Conservation (phyloP, 805 yeast genomes). For the Candida vaughaniae region DNA sequence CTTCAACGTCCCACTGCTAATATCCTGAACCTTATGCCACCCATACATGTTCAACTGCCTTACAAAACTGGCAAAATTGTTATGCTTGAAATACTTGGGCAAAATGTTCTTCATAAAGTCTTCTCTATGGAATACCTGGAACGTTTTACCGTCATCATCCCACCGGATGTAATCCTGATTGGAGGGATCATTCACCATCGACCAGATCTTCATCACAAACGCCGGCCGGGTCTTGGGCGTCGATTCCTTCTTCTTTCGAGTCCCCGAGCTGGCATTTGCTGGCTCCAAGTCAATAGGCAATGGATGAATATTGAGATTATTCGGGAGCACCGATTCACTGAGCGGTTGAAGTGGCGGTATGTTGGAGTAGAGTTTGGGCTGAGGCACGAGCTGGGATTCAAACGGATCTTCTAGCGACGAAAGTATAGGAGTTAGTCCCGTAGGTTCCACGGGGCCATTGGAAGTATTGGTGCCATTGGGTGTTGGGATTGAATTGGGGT, state of each 20-base stretch:
- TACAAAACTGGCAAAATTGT: conserved; percentile 92
- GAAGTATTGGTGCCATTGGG: neutral
- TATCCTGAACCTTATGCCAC: conserved; percentile 97
- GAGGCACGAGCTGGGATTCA: conserved; percentile 11
- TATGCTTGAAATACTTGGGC: conserved; percentile 92
- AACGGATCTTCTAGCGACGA: conserved; percentile 8
- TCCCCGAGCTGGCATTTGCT: neutral
- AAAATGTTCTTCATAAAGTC: conserved; percentile 77
- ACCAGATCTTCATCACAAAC: conserved; percentile 91
- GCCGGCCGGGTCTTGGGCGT: conserved; percentile 72
- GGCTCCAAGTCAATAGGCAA: conserved; percentile 12
- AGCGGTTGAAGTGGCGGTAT: conserved; percentile 31
- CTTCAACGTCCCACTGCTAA: conserved; percentile 67
- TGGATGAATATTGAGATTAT: conserved; percentile 17
- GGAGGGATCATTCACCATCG: conserved; percentile 82
- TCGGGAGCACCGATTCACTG: conserved; percentile 29
- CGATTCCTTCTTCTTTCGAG: conserved; percentile 25
- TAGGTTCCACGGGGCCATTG: conserved; percentile 3
- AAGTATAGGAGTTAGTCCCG: conserved; percentile 13
- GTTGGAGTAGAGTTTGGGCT: conserved; percentile 11
- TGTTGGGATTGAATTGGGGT: neutral
- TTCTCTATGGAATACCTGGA: conserved; percentile 82
- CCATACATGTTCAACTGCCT: conserved; percentile 98
- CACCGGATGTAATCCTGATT: conserved; percentile 76
- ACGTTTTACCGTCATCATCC: conserved; percentile 82